Evolutionary conservation across 257 asterid genomes (phyloP), one percentile per base, ranked within the genome.

Genomic region (Nyctanthes arbortristis): DNA sequence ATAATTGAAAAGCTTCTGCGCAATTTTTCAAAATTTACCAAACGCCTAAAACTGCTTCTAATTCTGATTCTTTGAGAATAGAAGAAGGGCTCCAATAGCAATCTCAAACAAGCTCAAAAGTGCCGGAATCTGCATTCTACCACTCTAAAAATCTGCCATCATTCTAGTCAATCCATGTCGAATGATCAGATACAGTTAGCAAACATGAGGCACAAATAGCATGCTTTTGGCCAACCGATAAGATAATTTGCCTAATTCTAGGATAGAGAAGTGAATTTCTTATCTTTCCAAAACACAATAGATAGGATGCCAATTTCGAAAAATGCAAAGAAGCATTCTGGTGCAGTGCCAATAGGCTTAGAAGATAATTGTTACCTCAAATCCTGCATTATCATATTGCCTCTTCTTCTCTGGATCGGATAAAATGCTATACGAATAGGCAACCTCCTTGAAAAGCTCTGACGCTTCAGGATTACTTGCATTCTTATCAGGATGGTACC

Each of bases 401-500:
- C 99, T 88, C 76, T 91, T 88, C 84, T 91, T 94, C 82, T 89
- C 98, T 7, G 96, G 98, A 77, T 94, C 99, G 0, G 99, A 89
- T 73, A 94, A 79, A 79, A 94, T 89, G 84, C 93, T 89, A 79
- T 94, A 91, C 10, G 99, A 94, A 84, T 91, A 94, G 70, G 99
- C 99, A 74, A 94, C 99, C 84, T 91, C 99, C 81, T 94, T 91
- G 85, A 94, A 94, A 69, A 81, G 96, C 68, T 91, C 99, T 37
- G 99, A 88, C 60, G 99, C 99, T 88, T 94, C 98, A 47, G 98
- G 98, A 80, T 94, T 94, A 77, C 82, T 89, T 40, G 92, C 97
- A 85, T 91, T 91, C 85, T 94, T 94, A 79, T 94, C 99, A 3
- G 99, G 99, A 84, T 94, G 99, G 84, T 94, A 94, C 85, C 99